Percentiles rank a stretch among this genome's conserved stretches.
phyloP scores from a whole-genome alignment of 1,284 basidiomycete genomes.

The Porodaedalea pini region DNA sequence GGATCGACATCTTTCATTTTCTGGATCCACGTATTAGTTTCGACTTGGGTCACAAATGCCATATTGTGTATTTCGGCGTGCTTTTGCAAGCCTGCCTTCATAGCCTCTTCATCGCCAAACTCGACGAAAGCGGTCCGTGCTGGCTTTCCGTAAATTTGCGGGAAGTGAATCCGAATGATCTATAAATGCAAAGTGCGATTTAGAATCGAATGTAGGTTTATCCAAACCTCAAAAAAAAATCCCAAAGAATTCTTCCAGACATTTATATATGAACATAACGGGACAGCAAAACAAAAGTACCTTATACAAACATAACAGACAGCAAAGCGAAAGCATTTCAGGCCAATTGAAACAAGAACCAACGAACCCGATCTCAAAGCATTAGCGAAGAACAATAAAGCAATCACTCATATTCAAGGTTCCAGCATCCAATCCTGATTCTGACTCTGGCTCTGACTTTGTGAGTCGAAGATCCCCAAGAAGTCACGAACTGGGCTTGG shows the following conservation, averaged over 20 bases:
- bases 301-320: no score
- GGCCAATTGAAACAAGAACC: no score
- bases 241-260: no score
- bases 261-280: no score
- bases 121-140: conserved; percentile 74
- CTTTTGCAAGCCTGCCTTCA: conserved; percentile 72
- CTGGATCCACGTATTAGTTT: conserved; percentile 39
- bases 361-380: no score
- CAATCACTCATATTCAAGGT: no score
- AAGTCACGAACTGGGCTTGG: conserved; percentile 91
- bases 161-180: no score
- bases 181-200: conserved; percentile 31
- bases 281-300: no score
- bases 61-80: conserved; percentile 63
- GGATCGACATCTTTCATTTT: conserved; percentile 62
- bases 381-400: no score
- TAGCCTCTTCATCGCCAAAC: conserved; percentile 79
- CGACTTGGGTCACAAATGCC: neutral
- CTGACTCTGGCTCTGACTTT: conserved; percentile 19
- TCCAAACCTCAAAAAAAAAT: no score
- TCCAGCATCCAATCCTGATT: no score
- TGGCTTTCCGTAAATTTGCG: conserved; percentile 46
- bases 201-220: conserved; percentile 1
- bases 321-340: no score
- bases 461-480: conserved; percentile 83